A percentile compares a stretch with the other conserved stretches of the same genome.
Conservation (phyloP, 208 protist genomes). For the Trypanosoma congolense region DNA sequence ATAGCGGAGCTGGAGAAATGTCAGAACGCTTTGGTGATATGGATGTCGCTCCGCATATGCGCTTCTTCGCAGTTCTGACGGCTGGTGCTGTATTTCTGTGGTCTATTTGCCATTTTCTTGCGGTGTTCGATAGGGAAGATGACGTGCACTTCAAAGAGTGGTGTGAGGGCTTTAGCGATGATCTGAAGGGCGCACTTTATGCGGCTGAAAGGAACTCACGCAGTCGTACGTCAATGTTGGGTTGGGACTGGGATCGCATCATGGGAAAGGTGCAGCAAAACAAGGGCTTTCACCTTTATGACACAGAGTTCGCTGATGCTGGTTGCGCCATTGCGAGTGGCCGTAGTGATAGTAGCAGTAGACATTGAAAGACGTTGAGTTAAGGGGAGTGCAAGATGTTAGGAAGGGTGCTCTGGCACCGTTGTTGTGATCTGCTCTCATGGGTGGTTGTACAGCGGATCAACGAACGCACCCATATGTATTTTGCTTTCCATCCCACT, state of each 20-base stretch:
- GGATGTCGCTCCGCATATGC: constrained; percentile 73
- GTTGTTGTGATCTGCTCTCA: no score
- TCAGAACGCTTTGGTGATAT: constrained; percentile 85
- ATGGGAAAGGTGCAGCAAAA: constrained; percentile 40
- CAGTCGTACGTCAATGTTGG: constrained; percentile 42
- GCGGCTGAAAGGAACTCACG: constrained; percentile 81
- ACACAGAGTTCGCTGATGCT: constrained; percentile 12
- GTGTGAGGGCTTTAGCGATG: constrained; percentile 55
- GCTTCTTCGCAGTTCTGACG: constrained; percentile 30
- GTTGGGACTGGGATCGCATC: constrained; percentile 76
- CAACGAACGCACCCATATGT: no score
- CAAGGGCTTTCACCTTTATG: constrained; percentile 53
- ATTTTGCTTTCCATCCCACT: no score
- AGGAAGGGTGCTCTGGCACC: no score
- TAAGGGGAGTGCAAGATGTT: no score
- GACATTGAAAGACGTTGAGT: neutral
- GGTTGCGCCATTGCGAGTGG: constrained; percentile 1
- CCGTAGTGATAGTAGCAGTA: neutral
- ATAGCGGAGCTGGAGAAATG: constrained; percentile 68
- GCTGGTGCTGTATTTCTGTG: constrained; percentile 33
- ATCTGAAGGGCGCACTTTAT: constrained; percentile 61
- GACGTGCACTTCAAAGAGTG: constrained; percentile 74
- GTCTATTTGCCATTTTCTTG: constrained; percentile 49
- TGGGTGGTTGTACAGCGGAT: no score
- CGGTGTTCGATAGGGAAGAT: constrained; percentile 33